Evolutionary conservation across 2,329 filamentous ascomycete genomes (phyloP).

Genomic region (Madurella fahalii): DNA sequence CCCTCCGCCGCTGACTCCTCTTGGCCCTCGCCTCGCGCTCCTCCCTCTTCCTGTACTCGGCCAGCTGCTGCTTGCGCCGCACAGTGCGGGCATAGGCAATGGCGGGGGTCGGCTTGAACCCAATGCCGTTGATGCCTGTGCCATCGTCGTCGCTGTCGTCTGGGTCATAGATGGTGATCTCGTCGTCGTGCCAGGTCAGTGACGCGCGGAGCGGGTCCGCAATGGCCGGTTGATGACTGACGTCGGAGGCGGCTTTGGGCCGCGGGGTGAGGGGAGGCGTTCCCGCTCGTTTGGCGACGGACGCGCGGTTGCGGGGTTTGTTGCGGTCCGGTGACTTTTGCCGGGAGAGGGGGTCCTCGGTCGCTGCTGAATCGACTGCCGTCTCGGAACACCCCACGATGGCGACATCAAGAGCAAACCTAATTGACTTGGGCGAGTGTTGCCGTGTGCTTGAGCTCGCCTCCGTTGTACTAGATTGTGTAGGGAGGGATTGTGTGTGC

Average conservation of each 20-base stretch:
- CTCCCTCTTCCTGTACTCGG: constrained; percentile 58
- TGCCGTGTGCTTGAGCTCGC: constrained; percentile 1
- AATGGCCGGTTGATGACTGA: constrained; percentile 30
- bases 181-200: constrained; percentile 64
- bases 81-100: constrained; percentile 54
- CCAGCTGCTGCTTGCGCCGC: constrained; percentile 57
- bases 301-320: constrained; percentile 1
- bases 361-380: constrained; percentile 3
- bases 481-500: neutral
- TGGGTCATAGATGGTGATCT: constrained; percentile 63
- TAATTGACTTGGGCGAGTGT: constrained; percentile 8
- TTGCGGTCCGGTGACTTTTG: neutral
- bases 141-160: constrained; percentile 64
- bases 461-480: neutral
- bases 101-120: constrained; percentile 60
- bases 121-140: constrained; percentile 63
- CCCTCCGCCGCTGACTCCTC: constrained; percentile 49
- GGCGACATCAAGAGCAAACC: constrained; percentile 19
- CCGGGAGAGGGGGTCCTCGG: constrained; percentile 8
- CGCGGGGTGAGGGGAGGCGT: constrained; percentile 35
- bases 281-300: constrained; percentile 25
- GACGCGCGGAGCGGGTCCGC: constrained; percentile 54
- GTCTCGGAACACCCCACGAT: constrained; percentile 16
- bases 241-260: constrained; percentile 12
- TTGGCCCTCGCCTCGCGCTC: constrained; percentile 56